phyloP scores from a whole-genome alignment of 1,284 basidiomycete genomes.

The Lentinula novae-zelandiae region DNA sequence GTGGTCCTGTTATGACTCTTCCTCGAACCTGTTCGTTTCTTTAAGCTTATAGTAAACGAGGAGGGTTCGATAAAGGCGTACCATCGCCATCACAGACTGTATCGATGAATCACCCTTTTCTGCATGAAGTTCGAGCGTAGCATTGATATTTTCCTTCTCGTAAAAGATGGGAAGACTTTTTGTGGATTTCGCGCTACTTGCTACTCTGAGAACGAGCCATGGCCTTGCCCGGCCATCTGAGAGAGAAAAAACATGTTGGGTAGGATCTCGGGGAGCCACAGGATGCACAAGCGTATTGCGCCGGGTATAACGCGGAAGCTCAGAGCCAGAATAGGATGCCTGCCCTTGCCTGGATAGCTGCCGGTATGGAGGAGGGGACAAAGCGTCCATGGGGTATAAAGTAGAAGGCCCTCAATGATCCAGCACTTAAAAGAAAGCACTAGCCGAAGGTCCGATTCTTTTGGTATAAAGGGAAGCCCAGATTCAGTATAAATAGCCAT shows the following conservation, averaged over 20 bases:
- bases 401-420: conserved; percentile 7
- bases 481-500: background rate
- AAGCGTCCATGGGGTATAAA: conserved; percentile 35
- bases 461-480: background rate
- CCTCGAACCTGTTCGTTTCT: conserved; percentile 35
- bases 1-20: conserved; percentile 42
- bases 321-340: conserved; percentile 38
- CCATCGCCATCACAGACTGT: conserved; percentile 37
- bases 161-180: conserved; percentile 19
- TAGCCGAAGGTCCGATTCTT: conserved; percentile 13
- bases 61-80: conserved; percentile 20
- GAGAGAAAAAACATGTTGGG: conserved; percentile 40
- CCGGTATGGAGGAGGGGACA: conserved; percentile 43
- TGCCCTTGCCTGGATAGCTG: conserved; percentile 42
- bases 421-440: conserved; percentile 27
- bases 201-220: conserved; percentile 8
- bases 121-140: conserved; percentile 37
- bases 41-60: background rate
- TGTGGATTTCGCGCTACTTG: conserved; percentile 8
- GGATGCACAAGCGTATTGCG: conserved; percentile 38
- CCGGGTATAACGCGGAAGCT: conserved; percentile 45
- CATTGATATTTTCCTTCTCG: conserved; percentile 46
- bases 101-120: conserved; percentile 43
- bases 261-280: conserved; percentile 34
- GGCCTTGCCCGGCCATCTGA: conserved; percentile 32